Conservation (phyloP, 169 alveolate species). For the Plasmodium chabaudi region DNA sequence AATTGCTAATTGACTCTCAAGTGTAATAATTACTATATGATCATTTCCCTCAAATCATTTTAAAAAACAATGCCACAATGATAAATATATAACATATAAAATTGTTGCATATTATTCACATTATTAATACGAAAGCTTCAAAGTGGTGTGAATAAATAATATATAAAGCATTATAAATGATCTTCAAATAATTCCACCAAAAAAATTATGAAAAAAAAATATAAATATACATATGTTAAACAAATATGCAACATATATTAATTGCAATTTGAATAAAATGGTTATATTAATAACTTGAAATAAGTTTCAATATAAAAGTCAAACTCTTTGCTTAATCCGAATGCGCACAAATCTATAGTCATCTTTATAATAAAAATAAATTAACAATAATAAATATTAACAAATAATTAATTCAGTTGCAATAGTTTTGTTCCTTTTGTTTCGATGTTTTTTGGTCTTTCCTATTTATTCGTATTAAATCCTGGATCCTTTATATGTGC, state of each 20-base stretch:
- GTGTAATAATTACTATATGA: conserved; percentile 1
- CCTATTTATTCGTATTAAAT: conserved; percentile 33
- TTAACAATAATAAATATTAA: too few species aligned
- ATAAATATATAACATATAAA: conserved; percentile 23
- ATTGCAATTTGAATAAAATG: conserved; percentile 1
- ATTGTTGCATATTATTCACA: conserved; percentile 10
- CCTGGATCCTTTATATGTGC: conserved; percentile 68
- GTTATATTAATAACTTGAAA: conserved; percentile 1
- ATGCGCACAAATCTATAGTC: too few species aligned
- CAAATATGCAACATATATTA: conserved; percentile 15
- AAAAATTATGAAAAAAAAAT: conserved; percentile 35
- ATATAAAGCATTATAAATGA: conserved; percentile 7
- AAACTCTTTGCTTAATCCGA: too few species aligned
- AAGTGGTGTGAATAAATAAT: conserved; percentile 6
- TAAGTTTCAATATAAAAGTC: conserved; percentile 5
- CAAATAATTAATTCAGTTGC: background rate
- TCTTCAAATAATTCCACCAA: conserved; percentile 27
- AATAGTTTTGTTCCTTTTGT: conserved; percentile 1
- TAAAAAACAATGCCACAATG: conserved; percentile 16
- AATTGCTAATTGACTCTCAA: conserved; percentile 10
- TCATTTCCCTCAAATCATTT: background rate
- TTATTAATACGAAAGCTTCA: too few species aligned
- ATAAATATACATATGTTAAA: conserved; percentile 24
- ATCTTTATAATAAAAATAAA: too few species aligned
- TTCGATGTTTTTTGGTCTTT: background rate